Evolutionary conservation across 805 yeast genomes (phyloP), one percentile per base, ranked within the genome.

Genomic region (Ogataea wickerhamii): DNA sequence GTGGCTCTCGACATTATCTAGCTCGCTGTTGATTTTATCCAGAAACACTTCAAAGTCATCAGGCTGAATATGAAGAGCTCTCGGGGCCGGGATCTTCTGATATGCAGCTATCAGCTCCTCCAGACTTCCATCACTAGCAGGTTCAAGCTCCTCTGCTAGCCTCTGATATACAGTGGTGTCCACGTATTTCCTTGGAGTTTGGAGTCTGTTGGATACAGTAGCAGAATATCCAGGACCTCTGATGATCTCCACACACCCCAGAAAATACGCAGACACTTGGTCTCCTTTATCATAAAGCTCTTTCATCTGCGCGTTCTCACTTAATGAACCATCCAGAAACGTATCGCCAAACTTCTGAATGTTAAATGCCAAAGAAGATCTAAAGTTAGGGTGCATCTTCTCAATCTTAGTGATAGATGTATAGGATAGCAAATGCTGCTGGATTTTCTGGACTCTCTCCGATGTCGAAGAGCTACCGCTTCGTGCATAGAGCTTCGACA

Each of bases 31-130:
- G 12, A 51, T 38, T 5, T 28, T 31, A 8, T 39, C 41, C 21
- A 53, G 30, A 30, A 53, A 50, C 20, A 23, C 35, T 42, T 53
- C 58, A 32, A 47, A 22, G 34, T 49, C 48, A 17, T 47, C 48
- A 14, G 49, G 36, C 28, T 44, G 30, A 17, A 53, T 36, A 20
- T 44, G 48, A 10, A 32, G 22, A 4, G 48, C 40, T 31, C 54
- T 45, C 11, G 56, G 55, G 28, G 31, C 23, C 2, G 55, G 55
- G 11, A 53, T 29, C 12, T 43, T 23, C n/a, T 42, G 28, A 34
- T 51, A 53, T 13, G 44, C 36, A 12, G 37, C 41, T 22, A 44
- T 18, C 18, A 49, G 28, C 6, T 27, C 34, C 7, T 27, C 33
- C 27, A 32, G 26, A 18, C 33, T 34, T 7, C 36, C 36, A 8